phyloP scores from a whole-genome alignment of 2,329 filamentous ascomycete genomes.

The Aspergillus nomiae region DNA sequence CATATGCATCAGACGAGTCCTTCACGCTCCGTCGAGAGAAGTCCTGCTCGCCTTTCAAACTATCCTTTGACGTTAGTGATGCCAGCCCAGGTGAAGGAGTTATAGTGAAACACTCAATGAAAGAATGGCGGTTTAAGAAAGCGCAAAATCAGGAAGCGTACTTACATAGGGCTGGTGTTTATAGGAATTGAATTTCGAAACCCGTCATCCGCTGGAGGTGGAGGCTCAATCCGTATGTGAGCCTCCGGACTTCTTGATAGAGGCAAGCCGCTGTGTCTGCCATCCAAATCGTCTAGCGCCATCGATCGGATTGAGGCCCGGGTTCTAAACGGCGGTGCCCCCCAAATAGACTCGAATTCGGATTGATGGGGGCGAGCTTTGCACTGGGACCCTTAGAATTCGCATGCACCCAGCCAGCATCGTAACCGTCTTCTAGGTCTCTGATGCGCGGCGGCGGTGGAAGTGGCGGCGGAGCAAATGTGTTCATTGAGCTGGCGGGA shows the following conservation, averaged over 20 bases:
- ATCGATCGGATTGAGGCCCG: conserved; percentile 38
- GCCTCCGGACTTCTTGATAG: conserved; percentile 36
- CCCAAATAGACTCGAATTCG: conserved; percentile 54
- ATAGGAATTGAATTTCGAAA: conserved; percentile 37
- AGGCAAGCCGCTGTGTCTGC: conserved; percentile 30
- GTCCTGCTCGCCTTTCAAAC: conserved; percentile 61
- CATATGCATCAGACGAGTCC: conserved; percentile 63
- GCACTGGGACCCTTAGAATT: conserved; percentile 56
- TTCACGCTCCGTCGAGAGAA: conserved; percentile 60
- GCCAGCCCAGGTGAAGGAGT: not conserved
- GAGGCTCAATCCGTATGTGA: conserved; percentile 39
- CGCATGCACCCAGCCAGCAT: conserved; percentile 65
- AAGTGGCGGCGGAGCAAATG: conserved; percentile 61
- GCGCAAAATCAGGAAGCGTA: conserved; percentile 5
- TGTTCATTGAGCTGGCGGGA: conserved; percentile 53
- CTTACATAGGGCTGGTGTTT: conserved; percentile 36
- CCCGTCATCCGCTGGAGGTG: conserved; percentile 32
- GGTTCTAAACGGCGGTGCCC: conserved; percentile 42
- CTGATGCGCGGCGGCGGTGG: conserved; percentile 65
- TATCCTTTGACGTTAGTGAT: conserved; percentile 28
- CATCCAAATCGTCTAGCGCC: conserved; percentile 39
- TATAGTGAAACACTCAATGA: not conserved
- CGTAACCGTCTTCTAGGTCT: conserved; percentile 58
- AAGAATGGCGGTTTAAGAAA: not conserved
- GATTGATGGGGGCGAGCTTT: conserved; percentile 49